A percentile compares a stretch with the other conserved stretches of the same genome.
These are phyloP conservation scores for Camellia lanceoleosa DNA, from an alignment of 148 eudicot species.

Conservation along the genomic window DNA sequence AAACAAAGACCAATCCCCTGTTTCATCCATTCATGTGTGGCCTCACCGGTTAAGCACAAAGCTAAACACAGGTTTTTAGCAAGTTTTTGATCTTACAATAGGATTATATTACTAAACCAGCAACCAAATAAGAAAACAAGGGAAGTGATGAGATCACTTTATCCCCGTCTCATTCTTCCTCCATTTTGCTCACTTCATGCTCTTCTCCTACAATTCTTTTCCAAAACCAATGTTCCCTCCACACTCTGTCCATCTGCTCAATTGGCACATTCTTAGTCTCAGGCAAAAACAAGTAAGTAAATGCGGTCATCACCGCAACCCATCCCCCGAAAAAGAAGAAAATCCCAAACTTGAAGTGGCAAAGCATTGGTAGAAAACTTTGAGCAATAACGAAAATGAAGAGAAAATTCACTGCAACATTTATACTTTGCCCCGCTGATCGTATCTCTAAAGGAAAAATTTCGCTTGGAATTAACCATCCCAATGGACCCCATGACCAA, in stretches of 20 bases:
- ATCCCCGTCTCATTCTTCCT: neutral
- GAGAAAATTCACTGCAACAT: conserved; percentile 13
- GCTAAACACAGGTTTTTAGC: too few species aligned
- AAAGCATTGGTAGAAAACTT: conserved; percentile 5
- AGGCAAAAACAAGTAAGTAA: conserved; percentile 21
- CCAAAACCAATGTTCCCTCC: conserved; percentile 10
- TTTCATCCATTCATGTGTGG: too few species aligned
- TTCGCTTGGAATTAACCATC: conserved; percentile 33
- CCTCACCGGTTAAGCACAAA: too few species aligned
- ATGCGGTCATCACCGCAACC: conserved; percentile 39
- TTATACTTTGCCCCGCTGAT: conserved; percentile 7
- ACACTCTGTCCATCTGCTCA: conserved; percentile 14
- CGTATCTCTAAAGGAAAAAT: conserved; percentile 8
- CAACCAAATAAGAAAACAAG: neutral
- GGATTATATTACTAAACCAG: neutral
- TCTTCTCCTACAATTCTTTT: conserved; percentile 13
- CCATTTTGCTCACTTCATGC: neutral
- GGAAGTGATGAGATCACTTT: neutral
- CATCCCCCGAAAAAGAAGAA: conserved; percentile 51
- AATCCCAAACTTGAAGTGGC: conserved; percentile 13
- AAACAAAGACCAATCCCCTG: too few species aligned
- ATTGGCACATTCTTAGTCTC: conserved; percentile 14
- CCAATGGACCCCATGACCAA: conserved; percentile 49
- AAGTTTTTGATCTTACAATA: too few species aligned
- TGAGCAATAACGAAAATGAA: conserved; percentile 15